Evolutionary conservation across 1,284 basidiomycete genomes (phyloP), one percentile per base, ranked within the genome.

Genomic region (Athelia sp.): DNA sequence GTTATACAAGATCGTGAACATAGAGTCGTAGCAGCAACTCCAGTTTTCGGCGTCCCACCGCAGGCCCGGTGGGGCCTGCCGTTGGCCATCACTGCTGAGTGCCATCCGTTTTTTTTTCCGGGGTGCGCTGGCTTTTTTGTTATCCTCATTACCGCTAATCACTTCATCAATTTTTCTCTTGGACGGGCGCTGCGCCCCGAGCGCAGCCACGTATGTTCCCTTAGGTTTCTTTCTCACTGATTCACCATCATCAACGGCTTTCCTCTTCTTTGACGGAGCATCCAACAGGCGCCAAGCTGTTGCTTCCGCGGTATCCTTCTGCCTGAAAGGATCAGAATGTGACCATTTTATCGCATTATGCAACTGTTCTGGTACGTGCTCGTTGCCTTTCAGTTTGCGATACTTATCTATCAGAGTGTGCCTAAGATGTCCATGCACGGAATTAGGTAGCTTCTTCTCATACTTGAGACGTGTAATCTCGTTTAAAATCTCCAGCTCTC

Each of bases 401-500:
- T 53, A 64, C n/a, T 43, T 14, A 19, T 42, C 4, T n/a, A 67
- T 56, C 1, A 62, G 31, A 4, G 50, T 34, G 24, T 53, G 44
- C 36, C 60, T 15, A 2, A 49, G 48, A 3, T 48, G 36, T 24
- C 55, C 58, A 29, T 31, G 14, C 10, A 70, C 51, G 21, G 13
- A 32, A 1, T 21, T n/a, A 6, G 58, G 59, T 3, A 69, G 49
- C 9, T 34, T 43, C 4, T 52, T 53, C 8, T 60, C 43, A 48
- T 58, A 62, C 10, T 51, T 23, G 8, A 68, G 46, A 10, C 31
- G 29, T 1, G 65, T 68, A 2, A 68, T 66, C 3, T 67, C 55
- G 57, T 70, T 61, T 15, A 70, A 52, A 6, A 67, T 48, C 46
- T 70, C 62, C 0, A 68, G 44, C 23, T 69, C 62, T 35, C 61